Conservation (phyloP, 768 basidiomycete genomes). For the Mycena haematopus region DNA sequence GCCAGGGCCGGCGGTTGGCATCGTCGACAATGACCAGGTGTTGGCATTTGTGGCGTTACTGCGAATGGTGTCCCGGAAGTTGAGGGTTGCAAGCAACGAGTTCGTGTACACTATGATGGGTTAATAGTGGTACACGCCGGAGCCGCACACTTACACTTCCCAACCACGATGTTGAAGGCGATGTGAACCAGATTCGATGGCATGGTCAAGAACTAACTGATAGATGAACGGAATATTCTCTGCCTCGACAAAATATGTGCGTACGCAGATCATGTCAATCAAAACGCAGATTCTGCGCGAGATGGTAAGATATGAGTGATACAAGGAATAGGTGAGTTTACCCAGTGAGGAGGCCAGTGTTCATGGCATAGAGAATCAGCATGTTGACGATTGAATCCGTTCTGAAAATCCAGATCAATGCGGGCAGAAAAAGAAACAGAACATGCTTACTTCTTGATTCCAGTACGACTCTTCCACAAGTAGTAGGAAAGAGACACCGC, state of each 20-base stretch:
- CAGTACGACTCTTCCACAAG: slow-evolving; percentile 7
- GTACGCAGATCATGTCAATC: slow-evolving; percentile 21
- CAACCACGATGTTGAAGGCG: slow-evolving; percentile 48
- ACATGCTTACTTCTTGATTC: neutral
- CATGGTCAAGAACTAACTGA: slow-evolving; percentile 14
- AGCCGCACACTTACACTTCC: slow-evolving; percentile 44
- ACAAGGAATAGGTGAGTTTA: slow-evolving; percentile 30
- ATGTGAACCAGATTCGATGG: slow-evolving; percentile 14
- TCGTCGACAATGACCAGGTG: neutral
- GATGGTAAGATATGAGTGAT: neutral
- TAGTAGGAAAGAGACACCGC: slow-evolving; percentile 7
- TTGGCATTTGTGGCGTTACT: neutral
- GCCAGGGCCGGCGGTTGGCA: neutral
- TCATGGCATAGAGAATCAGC: slow-evolving; percentile 57
- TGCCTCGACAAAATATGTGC: neutral
- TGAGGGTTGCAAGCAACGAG: slow-evolving; percentile 42
- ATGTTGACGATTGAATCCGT: slow-evolving; percentile 51
- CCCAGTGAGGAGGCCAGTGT: slow-evolving; percentile 50
- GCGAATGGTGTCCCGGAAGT: slow-evolving; percentile 12
- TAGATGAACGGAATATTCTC: neutral
- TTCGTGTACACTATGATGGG: slow-evolving; percentile 45
- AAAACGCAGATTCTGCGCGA: slow-evolving; percentile 7
- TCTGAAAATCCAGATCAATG: slow-evolving; percentile 31
- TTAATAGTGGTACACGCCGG: neutral
- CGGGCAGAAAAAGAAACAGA: neutral